These are phyloP conservation scores for Xerocomus spinulosus DNA, from an alignment of 768 basidiomycete species.

Conservation along the genomic window DNA sequence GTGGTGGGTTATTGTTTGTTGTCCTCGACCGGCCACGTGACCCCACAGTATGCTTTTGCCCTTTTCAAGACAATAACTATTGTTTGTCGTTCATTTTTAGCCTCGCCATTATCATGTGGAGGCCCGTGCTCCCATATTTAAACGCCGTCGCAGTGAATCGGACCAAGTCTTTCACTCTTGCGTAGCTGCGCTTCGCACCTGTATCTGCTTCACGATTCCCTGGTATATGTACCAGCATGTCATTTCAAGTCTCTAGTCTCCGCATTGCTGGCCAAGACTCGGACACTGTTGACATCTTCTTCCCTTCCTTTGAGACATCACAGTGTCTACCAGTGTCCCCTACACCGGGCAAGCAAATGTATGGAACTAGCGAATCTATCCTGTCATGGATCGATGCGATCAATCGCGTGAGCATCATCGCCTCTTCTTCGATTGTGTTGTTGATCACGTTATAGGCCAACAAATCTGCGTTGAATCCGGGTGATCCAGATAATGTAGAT, in stretches of 20 bases:
- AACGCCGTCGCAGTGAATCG: slow-evolving; percentile 9
- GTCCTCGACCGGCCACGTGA: slow-evolving; percentile 21
- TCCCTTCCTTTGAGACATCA: slow-evolving; percentile 10
- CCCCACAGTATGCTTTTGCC: not conserved
- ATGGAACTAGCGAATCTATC: slow-evolving; percentile 21
- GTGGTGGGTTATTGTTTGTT: slow-evolving; percentile 25
- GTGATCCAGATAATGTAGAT: not conserved
- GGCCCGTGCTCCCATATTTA: slow-evolving; percentile 16
- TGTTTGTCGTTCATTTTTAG: slow-evolving; percentile 19
- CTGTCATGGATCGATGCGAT: slow-evolving; percentile 27
- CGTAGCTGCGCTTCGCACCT: slow-evolving; percentile 28
- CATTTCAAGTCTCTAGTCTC: slow-evolving; percentile 13
- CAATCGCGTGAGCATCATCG: slow-evolving; percentile 15
- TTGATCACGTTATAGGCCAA: slow-evolving; percentile 14
- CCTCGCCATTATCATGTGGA: slow-evolving; percentile 4
- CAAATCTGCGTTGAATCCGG: slow-evolving; percentile 2
- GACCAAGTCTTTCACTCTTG: slow-evolving; percentile 6
- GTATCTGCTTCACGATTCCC: slow-evolving; percentile 9
- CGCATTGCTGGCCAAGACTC: slow-evolving; percentile 30
- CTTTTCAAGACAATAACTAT: slow-evolving; percentile 24
- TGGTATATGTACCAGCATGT: slow-evolving; percentile 16
- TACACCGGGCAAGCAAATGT: slow-evolving; percentile 16
- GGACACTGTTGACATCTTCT: slow-evolving; percentile 9
- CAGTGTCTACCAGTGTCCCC: slow-evolving; percentile 3
- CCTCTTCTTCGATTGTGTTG: not conserved